Percentiles rank a stretch among this genome's conserved stretches.
Evolutionary conservation across 2,329 filamentous ascomycete genomes (phyloP).

Genomic region (Xylaria sp.): DNA sequence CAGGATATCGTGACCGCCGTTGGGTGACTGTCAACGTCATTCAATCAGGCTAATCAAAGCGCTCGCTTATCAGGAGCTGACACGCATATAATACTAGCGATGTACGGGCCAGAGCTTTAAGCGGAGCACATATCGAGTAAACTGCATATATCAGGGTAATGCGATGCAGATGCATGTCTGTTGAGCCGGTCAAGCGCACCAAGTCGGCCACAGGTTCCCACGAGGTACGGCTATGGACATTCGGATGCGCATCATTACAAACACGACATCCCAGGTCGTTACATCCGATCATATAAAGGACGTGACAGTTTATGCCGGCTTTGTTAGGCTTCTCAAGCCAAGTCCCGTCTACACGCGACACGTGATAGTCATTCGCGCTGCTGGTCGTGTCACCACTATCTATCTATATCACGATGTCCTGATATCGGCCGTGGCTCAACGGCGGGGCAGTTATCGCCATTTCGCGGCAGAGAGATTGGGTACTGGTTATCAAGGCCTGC

Average conservation of each 20-base stretch:
- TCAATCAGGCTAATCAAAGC: constrained; percentile 45
- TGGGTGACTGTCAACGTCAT: constrained; percentile 43
- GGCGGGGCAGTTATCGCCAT: not conserved
- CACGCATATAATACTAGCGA: constrained; percentile 22
- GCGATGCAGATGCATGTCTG: constrained; percentile 28
- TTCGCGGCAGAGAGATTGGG: not conserved
- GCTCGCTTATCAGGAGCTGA: constrained; percentile 32
- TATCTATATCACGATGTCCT: not conserved
- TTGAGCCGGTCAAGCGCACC: constrained; percentile 14
- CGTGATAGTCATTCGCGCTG: not conserved
- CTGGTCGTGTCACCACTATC: not conserved
- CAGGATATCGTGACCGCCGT: constrained; percentile 58
- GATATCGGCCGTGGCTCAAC: constrained; percentile 14
- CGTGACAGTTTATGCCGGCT: constrained; percentile 3
- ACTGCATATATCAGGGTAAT: constrained; percentile 33
- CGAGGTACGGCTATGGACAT: constrained; percentile 6
- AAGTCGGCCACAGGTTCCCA: constrained; percentile 3
- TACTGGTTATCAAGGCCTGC: constrained; percentile 10
- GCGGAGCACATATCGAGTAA: constrained; percentile 28
- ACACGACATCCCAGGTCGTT: not conserved
- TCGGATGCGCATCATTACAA: constrained; percentile 1
- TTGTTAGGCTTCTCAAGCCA: constrained; percentile 1
- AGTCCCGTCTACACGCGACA: constrained; percentile 3
- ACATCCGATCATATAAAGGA: constrained; percentile 11
- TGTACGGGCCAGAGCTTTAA: constrained; percentile 35